These are phyloP conservation scores for Dimargaris cristalligena DNA, from an alignment of 192 early-diverging fungal species.

Conservation along the genomic window DNA sequence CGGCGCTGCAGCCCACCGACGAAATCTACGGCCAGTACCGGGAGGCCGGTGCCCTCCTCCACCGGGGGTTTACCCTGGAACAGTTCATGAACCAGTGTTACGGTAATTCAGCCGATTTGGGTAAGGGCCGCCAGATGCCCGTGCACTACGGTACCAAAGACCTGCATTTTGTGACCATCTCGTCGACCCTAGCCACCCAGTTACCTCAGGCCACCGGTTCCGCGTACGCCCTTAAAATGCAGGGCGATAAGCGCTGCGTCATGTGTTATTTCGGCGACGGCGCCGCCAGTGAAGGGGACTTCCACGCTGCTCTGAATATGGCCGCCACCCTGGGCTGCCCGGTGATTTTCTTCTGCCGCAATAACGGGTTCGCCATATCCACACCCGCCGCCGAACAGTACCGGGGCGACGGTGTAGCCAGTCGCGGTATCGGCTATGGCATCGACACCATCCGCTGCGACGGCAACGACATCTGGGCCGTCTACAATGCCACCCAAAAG, in stretches of 20 bases:
- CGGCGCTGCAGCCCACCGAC: conserved; percentile 69
- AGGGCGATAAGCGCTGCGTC: conserved; percentile 56
- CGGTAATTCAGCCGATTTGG: conserved; percentile 68
- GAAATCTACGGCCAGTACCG: conserved; percentile 96
- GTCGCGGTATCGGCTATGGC: conserved; percentile 88
- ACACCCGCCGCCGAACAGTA: conserved; percentile 92
- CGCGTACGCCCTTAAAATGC: conserved; percentile 82
- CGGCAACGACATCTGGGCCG: conserved; percentile 96
- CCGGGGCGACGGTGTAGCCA: conserved; percentile 92
- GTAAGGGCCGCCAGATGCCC: conserved; percentile 98
- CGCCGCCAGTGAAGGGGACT: conserved; percentile 93
- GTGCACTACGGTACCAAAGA: conserved; percentile 84
- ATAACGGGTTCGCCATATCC: conserved; percentile 98
- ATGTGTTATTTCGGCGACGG: conserved; percentile 98
- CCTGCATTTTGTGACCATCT: conserved; percentile 88
- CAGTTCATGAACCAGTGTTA: conserved; percentile 97
- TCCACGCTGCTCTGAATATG: conserved; percentile 95
- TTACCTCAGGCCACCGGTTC: conserved; percentile 95
- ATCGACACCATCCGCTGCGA: conserved; percentile 95
- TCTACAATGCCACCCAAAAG: conserved; percentile 79
- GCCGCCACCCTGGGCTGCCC: conserved; percentile 82
- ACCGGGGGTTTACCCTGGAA: conserved; percentile 86
- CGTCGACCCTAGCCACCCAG: conserved; percentile 90
- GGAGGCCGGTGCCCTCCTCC: conserved; percentile 83
- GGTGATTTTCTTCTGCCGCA: conserved; percentile 91